Conservation (phyloP, 2,329 filamentous ascomycete species). For the Curvularia hawaiiensis region DNA sequence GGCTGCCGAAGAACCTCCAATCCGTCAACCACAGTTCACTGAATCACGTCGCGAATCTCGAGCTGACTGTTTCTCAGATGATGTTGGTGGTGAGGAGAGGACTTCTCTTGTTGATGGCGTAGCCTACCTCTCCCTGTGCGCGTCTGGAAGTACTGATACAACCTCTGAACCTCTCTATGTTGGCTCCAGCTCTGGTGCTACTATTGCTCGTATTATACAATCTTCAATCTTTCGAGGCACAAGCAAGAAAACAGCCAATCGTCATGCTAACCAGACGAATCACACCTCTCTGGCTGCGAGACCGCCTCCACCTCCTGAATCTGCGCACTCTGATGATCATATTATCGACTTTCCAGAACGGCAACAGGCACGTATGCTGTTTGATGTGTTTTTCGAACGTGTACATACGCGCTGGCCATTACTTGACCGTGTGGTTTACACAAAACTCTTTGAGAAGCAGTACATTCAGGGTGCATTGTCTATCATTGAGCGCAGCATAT, state of each 20-base stretch:
- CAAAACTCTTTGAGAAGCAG: conserved; percentile 28
- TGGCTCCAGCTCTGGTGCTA: conserved; percentile 36
- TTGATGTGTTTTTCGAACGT: conserved; percentile 34
- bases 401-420: conserved; percentile 36
- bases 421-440: conserved; percentile 31
- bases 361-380: conserved; percentile 26
- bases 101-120: conserved; percentile 34
- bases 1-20: background rate
- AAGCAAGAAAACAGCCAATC: conserved; percentile 6
- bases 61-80: conserved; percentile 17
- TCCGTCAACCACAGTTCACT: background rate
- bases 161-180: conserved; percentile 34
- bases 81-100: conserved; percentile 27
- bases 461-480: conserved; percentile 25
- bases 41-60: conserved; percentile 10
- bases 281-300: conserved; percentile 1
- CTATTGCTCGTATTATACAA: conserved; percentile 36
- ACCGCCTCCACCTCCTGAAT: conserved; percentile 8
- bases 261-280: background rate
- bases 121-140: conserved; percentile 35
- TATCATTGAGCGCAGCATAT: conserved; percentile 27
- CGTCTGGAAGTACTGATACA: conserved; percentile 33
- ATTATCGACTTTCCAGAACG: conserved; percentile 17
- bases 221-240: conserved; percentile 30
- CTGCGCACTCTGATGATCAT: conserved; percentile 6